phyloP scores from a whole-genome alignment of 495 filamentous ascomycete genomes.

The Hyphodiscus hymeniophilus region DNA sequence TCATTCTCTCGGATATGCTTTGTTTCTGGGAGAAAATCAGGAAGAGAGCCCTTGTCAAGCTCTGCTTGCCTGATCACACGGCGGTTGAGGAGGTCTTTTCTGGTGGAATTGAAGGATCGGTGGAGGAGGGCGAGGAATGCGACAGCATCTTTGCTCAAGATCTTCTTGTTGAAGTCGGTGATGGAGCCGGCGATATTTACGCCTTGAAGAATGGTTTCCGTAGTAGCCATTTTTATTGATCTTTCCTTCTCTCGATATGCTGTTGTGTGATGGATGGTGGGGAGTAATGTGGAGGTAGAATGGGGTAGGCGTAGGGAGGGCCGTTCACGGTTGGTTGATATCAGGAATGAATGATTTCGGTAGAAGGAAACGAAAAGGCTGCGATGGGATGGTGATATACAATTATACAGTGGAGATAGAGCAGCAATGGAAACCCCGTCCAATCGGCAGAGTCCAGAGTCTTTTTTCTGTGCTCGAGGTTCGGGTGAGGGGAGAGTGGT shows the following conservation, averaged over 20 bases:
- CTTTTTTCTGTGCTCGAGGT: not conserved
- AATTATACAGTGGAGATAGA: not conserved
- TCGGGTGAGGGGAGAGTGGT: slow-evolving; percentile 10
- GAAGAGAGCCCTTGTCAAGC: slow-evolving; percentile 85
- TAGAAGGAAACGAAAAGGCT: too few species aligned
- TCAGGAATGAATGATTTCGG: slow-evolving; percentile 1
- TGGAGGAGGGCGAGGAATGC: slow-evolving; percentile 93
- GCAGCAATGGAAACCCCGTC: slow-evolving; percentile 10
- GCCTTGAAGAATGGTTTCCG: slow-evolving; percentile 74
- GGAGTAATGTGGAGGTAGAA: not conserved
- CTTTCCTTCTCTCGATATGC: not conserved
- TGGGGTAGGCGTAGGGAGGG: not conserved
- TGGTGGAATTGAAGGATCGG: slow-evolving; percentile 83
- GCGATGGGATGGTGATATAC: not conserved
- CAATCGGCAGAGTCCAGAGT: slow-evolving; percentile 10
- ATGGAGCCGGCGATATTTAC: slow-evolving; percentile 77
- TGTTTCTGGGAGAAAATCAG: slow-evolving; percentile 94
- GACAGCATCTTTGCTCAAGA: slow-evolving; percentile 83
- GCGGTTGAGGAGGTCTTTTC: slow-evolving; percentile 83
- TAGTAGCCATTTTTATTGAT: slow-evolving; percentile 51
- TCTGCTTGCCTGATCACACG: slow-evolving; percentile 84
- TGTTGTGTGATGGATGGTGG: not conserved
- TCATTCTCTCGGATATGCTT: slow-evolving; percentile 91
- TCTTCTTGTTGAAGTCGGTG: slow-evolving; percentile 72
- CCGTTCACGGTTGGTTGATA: not conserved